phyloP scores from a whole-genome alignment of 257 asterid species.

The Salvia miltiorrhiza region DNA sequence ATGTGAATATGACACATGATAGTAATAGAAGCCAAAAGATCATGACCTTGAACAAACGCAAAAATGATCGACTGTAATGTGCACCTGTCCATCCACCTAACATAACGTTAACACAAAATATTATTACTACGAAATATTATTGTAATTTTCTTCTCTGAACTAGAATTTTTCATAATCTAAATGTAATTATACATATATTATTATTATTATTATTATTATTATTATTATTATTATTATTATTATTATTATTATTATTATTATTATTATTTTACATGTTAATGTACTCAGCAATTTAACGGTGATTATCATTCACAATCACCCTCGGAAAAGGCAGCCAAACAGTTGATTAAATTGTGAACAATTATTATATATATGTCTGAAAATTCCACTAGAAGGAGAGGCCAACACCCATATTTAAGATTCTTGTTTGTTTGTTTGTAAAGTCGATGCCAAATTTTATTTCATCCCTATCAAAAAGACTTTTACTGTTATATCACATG shows the following conservation, averaged over 20 bases:
- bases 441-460: not conserved
- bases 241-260: too few species aligned
- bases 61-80: not conserved
- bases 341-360: constrained; percentile 14
- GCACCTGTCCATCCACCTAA: too few species aligned
- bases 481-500: constrained; percentile 12
- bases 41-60: constrained; percentile 31
- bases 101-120: not conserved
- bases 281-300: not conserved
- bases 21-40: constrained; percentile 20
- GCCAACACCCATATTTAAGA: constrained; percentile 25
- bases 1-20: constrained; percentile 25
- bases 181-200: too few species aligned
- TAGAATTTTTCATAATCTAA: too few species aligned
- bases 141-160: too few species aligned
- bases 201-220: too few species aligned
- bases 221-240: too few species aligned
- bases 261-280: too few species aligned
- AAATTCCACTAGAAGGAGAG: constrained; percentile 17
- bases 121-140: not conserved
- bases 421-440: constrained; percentile 32
- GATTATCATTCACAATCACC: not conserved
- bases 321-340: constrained; percentile 32
- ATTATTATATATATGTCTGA: constrained; percentile 13
- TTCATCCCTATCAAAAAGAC: not conserved